Conservation (phyloP, 371 early-diverging fungal species). For the Syncephalastrum monosporum region DNA sequence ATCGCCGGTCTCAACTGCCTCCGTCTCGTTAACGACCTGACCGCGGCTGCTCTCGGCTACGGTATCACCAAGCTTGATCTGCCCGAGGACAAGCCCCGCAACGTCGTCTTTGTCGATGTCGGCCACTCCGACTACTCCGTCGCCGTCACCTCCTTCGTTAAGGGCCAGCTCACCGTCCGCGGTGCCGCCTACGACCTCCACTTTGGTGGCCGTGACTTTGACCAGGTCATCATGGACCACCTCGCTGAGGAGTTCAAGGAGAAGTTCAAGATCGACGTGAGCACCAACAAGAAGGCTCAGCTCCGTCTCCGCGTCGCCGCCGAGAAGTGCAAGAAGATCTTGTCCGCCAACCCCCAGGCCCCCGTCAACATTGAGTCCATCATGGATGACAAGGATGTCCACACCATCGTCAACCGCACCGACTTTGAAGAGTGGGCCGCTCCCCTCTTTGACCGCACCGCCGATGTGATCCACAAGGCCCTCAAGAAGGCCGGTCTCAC, state of each 20-base stretch:
- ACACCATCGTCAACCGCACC: constrained; percentile 74
- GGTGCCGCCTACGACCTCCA: constrained; percentile 88
- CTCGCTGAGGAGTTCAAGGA: constrained; percentile 85
- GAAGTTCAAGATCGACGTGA: constrained; percentile 95
- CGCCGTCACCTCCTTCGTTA: constrained; percentile 87
- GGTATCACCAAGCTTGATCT: constrained; percentile 97
- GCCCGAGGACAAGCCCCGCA: constrained; percentile 92
- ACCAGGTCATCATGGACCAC: constrained; percentile 85
- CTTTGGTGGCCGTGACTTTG: constrained; percentile 96
- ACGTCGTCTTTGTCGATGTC: constrained; percentile 92
- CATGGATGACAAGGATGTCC: constrained; percentile 92
- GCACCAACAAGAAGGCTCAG: constrained; percentile 85
- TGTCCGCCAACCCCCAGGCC: constrained; percentile 91
- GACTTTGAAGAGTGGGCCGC: constrained; percentile 86
- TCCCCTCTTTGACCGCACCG: constrained; percentile 74
- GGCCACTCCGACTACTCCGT: constrained; percentile 93
- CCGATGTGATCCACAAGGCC: constrained; percentile 73
- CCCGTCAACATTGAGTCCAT: constrained; percentile 93
- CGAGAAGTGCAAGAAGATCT: constrained; percentile 96
- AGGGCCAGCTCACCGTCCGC: constrained; percentile 93
- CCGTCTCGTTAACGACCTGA: constrained; percentile 90
- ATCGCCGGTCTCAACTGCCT: constrained; percentile 93
- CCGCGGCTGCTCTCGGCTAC: constrained; percentile 94
- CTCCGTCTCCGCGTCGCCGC: constrained; percentile 89
- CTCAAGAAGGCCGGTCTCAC: constrained; percentile 78